These are phyloP conservation scores for Nakazawaea peltata DNA, from an alignment of 805 yeast genomes.

Conservation along the genomic window DNA sequence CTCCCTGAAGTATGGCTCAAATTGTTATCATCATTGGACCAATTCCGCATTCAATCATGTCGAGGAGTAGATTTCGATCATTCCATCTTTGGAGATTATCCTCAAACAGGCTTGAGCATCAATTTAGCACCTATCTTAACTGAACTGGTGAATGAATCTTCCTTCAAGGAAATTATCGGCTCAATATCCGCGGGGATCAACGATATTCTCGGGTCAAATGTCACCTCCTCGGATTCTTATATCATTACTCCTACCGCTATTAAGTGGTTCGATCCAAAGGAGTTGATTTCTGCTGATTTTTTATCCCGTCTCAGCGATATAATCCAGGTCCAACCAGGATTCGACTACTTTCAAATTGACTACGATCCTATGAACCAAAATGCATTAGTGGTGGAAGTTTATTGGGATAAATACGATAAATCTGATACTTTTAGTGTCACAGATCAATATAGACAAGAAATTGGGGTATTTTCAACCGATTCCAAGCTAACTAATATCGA, in stretches of 20 bases:
- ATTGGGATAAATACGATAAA: conserved; percentile 4
- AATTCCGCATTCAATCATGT: no score
- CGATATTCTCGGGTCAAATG: neutral
- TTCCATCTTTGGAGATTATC: conserved; percentile 6
- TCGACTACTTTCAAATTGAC: conserved; percentile 2
- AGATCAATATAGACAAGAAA: neutral
- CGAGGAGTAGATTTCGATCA: no score
- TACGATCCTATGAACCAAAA: conserved; percentile 1
- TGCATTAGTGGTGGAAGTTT: conserved; percentile 1
- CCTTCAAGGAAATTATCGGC: neutral
- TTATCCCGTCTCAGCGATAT: no score
- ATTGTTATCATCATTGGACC: neutral
- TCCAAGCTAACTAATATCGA: conserved; percentile 7
- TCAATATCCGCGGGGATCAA: neutral
- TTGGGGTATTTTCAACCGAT: conserved; percentile 8
- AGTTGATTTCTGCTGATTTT: no score
- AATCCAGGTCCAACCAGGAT: no score
- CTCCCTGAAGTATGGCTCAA: neutral
- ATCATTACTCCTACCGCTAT: conserved; percentile 4
- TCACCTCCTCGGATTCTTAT: neutral
- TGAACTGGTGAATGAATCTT: neutral
- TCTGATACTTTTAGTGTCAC: neutral
- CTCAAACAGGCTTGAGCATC: conserved; percentile 5
- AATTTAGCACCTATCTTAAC: neutral
- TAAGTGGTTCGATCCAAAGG: neutral